These are phyloP conservation scores for Rhizophora apiculata DNA, from an alignment of 345 rosid species.

Conservation along the genomic window DNA sequence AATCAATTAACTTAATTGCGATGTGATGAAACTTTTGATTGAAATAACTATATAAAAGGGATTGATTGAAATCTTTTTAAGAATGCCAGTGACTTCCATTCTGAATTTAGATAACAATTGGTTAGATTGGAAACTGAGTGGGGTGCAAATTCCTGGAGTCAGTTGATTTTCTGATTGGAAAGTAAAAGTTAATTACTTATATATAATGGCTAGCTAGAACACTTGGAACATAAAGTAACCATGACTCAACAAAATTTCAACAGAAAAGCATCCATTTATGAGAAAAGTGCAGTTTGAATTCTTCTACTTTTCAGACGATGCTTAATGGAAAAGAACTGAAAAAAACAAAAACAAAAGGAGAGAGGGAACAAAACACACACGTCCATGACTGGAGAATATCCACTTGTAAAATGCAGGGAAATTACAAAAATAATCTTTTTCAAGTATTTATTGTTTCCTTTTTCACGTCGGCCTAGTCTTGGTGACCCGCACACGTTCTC, in stretches of 20 bases:
- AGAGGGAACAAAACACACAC: not conserved
- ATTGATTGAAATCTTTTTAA: no score
- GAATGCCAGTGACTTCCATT: no score
- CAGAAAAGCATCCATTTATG: not conserved
- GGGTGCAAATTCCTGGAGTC: no score
- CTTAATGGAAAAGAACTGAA: not conserved
- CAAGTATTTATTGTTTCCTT: not conserved
- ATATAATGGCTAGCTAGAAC: not conserved
- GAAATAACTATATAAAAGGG: no score
- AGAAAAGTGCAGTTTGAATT: not conserved
- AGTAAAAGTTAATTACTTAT: not conserved
- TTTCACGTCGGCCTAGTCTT: no score
- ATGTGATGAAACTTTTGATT: no score
- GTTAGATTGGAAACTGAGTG: no score
- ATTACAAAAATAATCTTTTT: not conserved
- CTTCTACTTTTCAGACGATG: constrained; percentile 7
- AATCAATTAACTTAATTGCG: no score
- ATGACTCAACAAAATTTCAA: not conserved
- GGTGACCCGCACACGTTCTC: no score
- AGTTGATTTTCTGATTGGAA: not conserved
- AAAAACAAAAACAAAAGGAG: no score
- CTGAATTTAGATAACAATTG: no score
- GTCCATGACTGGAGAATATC: constrained; percentile 14
- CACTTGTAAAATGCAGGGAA: constrained; percentile 10
- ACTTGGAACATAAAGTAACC: not conserved